Evolutionary conservation across 2,329 filamentous ascomycete species (phyloP), one percentile per base, ranked within the genome.

Genomic region (Coleophoma crateriformis): DNA sequence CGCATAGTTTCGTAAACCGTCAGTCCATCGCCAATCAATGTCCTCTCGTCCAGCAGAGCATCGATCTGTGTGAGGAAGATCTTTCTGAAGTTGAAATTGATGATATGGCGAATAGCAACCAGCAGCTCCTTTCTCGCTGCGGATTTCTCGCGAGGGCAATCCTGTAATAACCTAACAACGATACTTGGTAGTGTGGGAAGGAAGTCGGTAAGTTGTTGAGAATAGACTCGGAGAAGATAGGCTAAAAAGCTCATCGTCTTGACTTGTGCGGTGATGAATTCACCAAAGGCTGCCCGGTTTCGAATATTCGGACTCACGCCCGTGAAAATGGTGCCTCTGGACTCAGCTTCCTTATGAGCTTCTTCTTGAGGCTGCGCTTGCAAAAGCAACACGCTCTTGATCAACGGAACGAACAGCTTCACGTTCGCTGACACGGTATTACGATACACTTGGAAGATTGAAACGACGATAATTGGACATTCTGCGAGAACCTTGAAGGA

Each of bases 231-330:
- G 12, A 99, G 78, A 1, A 99, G 73, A 64, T 97, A 99, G 1
- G 95, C 95, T 58, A 99, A 68, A 62, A 99, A 99, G 62, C 91
- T 97, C 92, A 99, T 97, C 0, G 92, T 97, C 74, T 99, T 97
- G 14, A 99, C 94, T 67, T 99, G 95, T 1, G 92, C 90, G 0
- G 90, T 97, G 56, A 99, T 95, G 58, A 97, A 95, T 61, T 99
- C 95, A 34, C 92, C 94, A 71, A 97, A 99, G 0, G 91, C 92
- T 12, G 87, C 87, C 50, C 91, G 79, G 61, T 97, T 96, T 69
- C 90, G 92, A 63, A 99, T 96, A 50, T 90, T 88, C 44, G 88
- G 88, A 69, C 90, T 95, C 47, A 99, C 89, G 2, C 94, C 92
- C 0, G 90, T 94, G 64, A 97, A 96, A 13, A 95, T 87, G 33